Evolutionary conservation across 2,329 filamentous ascomycete genomes (phyloP), one percentile per base, ranked within the genome.

Genomic region (Bipolaris sorokiniana): DNA sequence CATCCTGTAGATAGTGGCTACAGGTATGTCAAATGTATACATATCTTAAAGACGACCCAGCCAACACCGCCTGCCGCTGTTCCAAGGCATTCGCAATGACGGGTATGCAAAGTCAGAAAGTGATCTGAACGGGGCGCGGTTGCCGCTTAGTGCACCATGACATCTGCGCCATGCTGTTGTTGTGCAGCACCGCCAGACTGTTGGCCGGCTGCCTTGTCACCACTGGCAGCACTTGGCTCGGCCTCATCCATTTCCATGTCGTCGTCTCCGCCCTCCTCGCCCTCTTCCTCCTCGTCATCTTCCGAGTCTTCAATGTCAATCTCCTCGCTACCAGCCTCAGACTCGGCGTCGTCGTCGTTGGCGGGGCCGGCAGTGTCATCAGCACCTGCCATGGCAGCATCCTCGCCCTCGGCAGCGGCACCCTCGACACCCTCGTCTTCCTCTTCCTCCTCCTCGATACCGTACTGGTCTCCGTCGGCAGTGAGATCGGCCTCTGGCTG

Each of bases 401-500:
- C 90, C 56, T 89, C 88, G 42, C 83, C 86, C 57, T 82, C 75
- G 31, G 59, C 72, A 38, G 65, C 70, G 44, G 78, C 79, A 55
- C 81, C 83, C 72, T 80, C 84, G 3, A 80, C 86, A 7, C 38
- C 87, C 37, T 88, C 88, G 44, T 86, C 86, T 62, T 88, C 87
- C 34, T 88, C 88, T 46, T 92, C 91, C 15, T 86, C 87, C 36
- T 79, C 78, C 54, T 98, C 95, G 20, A 90, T 92, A 61, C 94
- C 95, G 72, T 99, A 99, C 66, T 90, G 86, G 23, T 90, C 89
- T 53, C 83, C 85, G 67, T 96, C 95, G 68, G 97, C 94, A 41
- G 90, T 84, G 42, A 89, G 84, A 73, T 99, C 96, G 51, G 93
- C 95, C 77, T 99, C 95, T 40, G 95, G 95, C 80, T 99, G 95